Conservation (phyloP, 495 filamentous ascomycete species). For the Pseudoneurospora amorphoporcata region DNA sequence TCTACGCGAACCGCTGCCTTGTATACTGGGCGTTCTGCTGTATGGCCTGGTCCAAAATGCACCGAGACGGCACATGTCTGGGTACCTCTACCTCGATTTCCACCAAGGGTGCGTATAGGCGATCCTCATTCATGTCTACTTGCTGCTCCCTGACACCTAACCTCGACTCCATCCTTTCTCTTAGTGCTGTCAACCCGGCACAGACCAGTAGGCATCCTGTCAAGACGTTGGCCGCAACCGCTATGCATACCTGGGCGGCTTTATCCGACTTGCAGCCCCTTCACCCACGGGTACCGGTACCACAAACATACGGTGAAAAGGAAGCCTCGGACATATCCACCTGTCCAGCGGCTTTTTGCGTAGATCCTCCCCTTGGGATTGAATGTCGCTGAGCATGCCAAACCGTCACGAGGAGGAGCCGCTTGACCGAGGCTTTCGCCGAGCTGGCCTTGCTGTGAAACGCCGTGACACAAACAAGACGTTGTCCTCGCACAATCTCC, state of each 20-base stretch:
- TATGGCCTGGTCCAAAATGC: not conserved
- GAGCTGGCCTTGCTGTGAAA: not conserved
- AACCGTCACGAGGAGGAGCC: constrained; percentile 8
- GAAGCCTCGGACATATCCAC: not conserved
- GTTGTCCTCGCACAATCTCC: constrained; percentile 3
- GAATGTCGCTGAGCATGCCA: constrained; percentile 1
- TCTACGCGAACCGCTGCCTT: not conserved
- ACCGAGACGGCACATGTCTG: not conserved
- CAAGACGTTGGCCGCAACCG: constrained; percentile 4
- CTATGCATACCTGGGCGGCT: not conserved
- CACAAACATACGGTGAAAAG: not conserved
- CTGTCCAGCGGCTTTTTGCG: not conserved
- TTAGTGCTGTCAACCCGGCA: not conserved
- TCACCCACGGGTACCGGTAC: not conserved
- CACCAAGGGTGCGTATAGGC: not conserved
- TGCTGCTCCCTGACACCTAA: not conserved
- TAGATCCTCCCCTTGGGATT: not conserved
- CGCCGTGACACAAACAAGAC: constrained; percentile 7
- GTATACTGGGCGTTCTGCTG: not conserved
- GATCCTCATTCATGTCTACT: not conserved
- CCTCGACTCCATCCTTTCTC: not conserved
- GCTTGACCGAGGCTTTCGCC: constrained; percentile 4
- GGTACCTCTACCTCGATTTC: not conserved
- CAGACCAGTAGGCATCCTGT: not conserved
- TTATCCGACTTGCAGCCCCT: not conserved